These are phyloP conservation scores for Escovopsis sp. DNA, from an alignment of 2,329 filamentous ascomycete genomes.

Conservation along the genomic window DNA sequence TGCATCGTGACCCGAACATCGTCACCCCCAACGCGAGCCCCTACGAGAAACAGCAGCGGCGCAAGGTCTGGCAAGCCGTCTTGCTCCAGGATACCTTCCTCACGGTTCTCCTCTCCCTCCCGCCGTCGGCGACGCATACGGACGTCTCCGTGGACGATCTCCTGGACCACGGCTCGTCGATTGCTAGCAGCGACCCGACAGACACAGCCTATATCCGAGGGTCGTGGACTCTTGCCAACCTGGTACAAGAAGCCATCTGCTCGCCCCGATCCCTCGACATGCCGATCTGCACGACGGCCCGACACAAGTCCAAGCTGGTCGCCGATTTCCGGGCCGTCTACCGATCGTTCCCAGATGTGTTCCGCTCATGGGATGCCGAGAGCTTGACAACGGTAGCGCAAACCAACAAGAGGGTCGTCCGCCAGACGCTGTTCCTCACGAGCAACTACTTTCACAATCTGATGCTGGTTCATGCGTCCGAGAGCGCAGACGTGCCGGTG, in stretches of 20 bases:
- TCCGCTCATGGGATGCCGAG: conserved; percentile 52
- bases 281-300: conserved; percentile 52
- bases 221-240: conserved; percentile 65
- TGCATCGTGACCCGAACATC: conserved; percentile 67
- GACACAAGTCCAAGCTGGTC: conserved; percentile 56
- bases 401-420: conserved; percentile 49
- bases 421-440: conserved; percentile 66
- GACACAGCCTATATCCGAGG: conserved; percentile 59
- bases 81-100: conserved; percentile 70
- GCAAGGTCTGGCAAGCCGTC: conserved; percentile 73
- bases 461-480: conserved; percentile 63
- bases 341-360: conserved; percentile 55
- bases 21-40: conserved; percentile 49
- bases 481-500: conserved; percentile 46
- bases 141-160: conserved; percentile 66
- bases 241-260: conserved; percentile 65
- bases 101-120: conserved; percentile 62
- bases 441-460: conserved; percentile 74
- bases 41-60: conserved; percentile 64
- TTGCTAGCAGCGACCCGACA: conserved; percentile 45
- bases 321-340: conserved; percentile 57
- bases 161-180: conserved; percentile 43
- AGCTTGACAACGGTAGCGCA: conserved; percentile 42
- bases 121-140: conserved; percentile 64
- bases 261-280: conserved; percentile 59